Base-by-base conservation (phyloP, 1,284 basidiomycete species). In the Golubevia sp. region DNA sequence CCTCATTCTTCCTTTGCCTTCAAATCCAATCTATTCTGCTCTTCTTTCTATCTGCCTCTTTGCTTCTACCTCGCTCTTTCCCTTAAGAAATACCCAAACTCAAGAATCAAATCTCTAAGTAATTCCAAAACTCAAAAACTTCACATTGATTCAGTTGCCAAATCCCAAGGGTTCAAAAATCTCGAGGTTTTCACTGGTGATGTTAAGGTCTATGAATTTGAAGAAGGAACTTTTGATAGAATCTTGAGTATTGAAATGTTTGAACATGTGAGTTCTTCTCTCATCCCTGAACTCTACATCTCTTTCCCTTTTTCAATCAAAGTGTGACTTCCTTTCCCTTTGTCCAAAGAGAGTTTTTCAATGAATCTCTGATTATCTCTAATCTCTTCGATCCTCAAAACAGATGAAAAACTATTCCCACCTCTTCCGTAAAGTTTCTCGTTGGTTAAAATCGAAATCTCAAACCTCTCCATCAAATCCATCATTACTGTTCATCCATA, bases 221-320 rank as follows among this genome's bases (percentile, higher is more conserved):
- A 85, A 26, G 85, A 85, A 90, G 89, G 61, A 34, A 34, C 30
- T 11, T 92, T 92, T 78, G 90, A 91, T 74, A 87, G 91, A 60
- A 89, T 92, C 61, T 73, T 92, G 7, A 90, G 89, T 18, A 91
- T 92, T 63, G 91, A 92, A 87, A 92, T 92, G 91, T 91, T 92
- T 68, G 91, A 92, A 73, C 91, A 92, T 77, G 91, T 91, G 90
- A 91, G 68, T 62, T 18, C 21, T 23, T n/a, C n/a, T n/a, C n/a
- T n/a, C n/a, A n/a, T n/a, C n/a, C n/a, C n/a, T n/a, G n/a, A 51
- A 52, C 26, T 21, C 25, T 49, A 2, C 8, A 5, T 25, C 3
- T 4, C 18, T 61, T 18, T 38, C 23, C 24, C 18, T 24, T 20
- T 55, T 6, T 25, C 24, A 23, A 27, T 60, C 48, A 34, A 24